A percentile compares a stretch with the other conserved stretches of the same genome.
Evolutionary conservation across 208 protist species (phyloP).

Genomic region (Wallacemonas collosoma): DNA sequence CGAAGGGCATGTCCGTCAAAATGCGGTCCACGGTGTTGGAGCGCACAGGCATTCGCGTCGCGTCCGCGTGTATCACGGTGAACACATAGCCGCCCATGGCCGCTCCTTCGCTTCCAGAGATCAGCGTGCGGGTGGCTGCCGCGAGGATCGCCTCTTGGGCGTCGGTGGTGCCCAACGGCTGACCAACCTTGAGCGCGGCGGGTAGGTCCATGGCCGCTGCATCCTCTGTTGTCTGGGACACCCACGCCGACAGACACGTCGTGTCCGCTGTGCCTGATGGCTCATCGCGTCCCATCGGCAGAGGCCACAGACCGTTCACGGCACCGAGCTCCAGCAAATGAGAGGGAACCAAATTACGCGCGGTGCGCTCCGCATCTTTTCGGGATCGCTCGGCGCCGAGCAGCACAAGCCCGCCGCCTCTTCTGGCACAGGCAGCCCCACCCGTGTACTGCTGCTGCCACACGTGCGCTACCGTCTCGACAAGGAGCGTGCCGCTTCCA

Average conservation of each 20-base stretch:
- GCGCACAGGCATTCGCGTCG: conserved; percentile 36
- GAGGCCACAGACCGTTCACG: neutral
- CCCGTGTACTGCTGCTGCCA: neutral
- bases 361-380: conserved; percentile 17
- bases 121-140: neutral
- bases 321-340: neutral
- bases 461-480: conserved; percentile 20
- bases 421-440: neutral
- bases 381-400: conserved; percentile 27
- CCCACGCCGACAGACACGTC: neutral
- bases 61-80: conserved; percentile 36
- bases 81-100: conserved; percentile 4
- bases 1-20: conserved; percentile 73
- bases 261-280: too few relatives aligned
- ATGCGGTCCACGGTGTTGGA: conserved; percentile 48
- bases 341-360: conserved; percentile 12
- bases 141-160: neutral
- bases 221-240: too few relatives aligned
- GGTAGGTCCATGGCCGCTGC: neutral
- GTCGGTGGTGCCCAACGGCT: neutral
- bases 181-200: neutral
- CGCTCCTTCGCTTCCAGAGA: neutral
- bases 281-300: too few relatives aligned
- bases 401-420: conserved; percentile 14
- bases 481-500: conserved; percentile 35